These are phyloP conservation scores for Diaporthe sp. DNA, from an alignment of 2,329 filamentous ascomycete genomes.

Conservation along the genomic window DNA sequence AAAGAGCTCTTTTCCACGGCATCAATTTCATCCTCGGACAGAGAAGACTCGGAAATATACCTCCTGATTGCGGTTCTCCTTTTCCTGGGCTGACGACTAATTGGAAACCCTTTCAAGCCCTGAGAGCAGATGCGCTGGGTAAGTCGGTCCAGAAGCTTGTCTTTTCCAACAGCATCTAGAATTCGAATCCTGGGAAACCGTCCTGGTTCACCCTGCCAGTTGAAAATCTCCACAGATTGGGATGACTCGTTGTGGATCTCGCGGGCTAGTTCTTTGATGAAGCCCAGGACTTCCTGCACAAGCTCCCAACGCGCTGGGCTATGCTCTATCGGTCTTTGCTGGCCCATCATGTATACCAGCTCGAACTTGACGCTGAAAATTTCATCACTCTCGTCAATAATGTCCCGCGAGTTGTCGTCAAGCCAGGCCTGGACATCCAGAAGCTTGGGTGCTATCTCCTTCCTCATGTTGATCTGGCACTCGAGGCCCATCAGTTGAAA, in stretches of 20 bases:
- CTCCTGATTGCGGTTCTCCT: neutral
- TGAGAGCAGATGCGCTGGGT: slow-evolving; percentile 57
- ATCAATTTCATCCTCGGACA: slow-evolving; percentile 50
- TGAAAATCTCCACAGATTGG: neutral
- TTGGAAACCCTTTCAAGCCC: slow-evolving; percentile 52
- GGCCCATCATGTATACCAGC: slow-evolving; percentile 73
- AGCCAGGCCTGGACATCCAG: slow-evolving; percentile 61
- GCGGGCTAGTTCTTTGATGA: neutral
- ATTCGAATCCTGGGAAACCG: slow-evolving; percentile 66
- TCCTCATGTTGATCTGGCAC: slow-evolving; percentile 51
- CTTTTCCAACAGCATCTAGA: slow-evolving; percentile 52
- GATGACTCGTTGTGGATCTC: neutral
- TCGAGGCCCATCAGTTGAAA: slow-evolving; percentile 75
- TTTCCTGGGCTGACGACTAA: neutral
- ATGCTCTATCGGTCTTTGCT: slow-evolving; percentile 63
- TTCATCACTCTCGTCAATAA: slow-evolving; percentile 77
- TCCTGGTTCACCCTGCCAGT: slow-evolving; percentile 44
- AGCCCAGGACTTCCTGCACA: slow-evolving; percentile 65
- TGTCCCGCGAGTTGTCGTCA: slow-evolving; percentile 61
- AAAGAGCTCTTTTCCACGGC: slow-evolving; percentile 55
- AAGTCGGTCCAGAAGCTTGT: slow-evolving; percentile 50
- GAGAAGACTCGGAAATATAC: slow-evolving; percentile 57
- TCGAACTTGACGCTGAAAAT: slow-evolving; percentile 73
- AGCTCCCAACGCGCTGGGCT: slow-evolving; percentile 69
- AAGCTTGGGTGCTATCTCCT: slow-evolving; percentile 51